Evolutionary conservation across 768 basidiomycete species (phyloP), one percentile per base, ranked within the genome.

Genomic region (Tricholoma hemisulphureum): DNA sequence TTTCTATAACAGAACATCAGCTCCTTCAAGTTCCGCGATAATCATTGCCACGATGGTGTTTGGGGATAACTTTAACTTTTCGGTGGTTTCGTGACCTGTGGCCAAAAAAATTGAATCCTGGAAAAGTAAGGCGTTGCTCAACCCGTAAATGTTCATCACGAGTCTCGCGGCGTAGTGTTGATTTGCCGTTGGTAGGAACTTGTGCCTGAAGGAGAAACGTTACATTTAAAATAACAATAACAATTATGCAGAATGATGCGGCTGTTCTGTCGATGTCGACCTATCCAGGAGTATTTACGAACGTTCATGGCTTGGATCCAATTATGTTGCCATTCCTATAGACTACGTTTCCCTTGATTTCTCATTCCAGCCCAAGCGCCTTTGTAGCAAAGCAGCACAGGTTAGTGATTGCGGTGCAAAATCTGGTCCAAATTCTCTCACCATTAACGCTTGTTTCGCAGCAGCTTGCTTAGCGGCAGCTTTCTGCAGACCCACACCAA

Each of bases 381-480:
- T 49, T 28, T 28, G 3, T 23, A 11, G 24, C 13, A 35, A 48
- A 53, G 32, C 26, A n/a, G 32, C 6, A 34, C 9, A 4, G 31
- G 29, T 32, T 18, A 16, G 34, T 45, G 29, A 57, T 13, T 28
- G 14, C 31, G 16, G 16, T 57, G 18, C 55, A 56, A 20, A 26
- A 20, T 52, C 3, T 29, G 21, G 20, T 20, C 32, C n/a, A n/a
- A n/a, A 39, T 11, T 21, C 29, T 51, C 69, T 56, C 65, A 79
- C 75, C 65, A 72, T 61, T 34, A 80, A 75, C 16, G 80, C 81
- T 41, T 74, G 61, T 61, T 67, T 69, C 3, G 83, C 81, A 1
- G 85, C 83, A 13, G 62, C 58, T 29, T 83, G 78, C 62, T 69
- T 85, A 1, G 85, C 85, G 18, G 56, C 62, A 21, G 71, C 64